A percentile compares a stretch with the other conserved stretches of the same genome.
phyloP scores from a whole-genome alignment of 164 flowering plant species.

The Umbilicus rupestris region DNA sequence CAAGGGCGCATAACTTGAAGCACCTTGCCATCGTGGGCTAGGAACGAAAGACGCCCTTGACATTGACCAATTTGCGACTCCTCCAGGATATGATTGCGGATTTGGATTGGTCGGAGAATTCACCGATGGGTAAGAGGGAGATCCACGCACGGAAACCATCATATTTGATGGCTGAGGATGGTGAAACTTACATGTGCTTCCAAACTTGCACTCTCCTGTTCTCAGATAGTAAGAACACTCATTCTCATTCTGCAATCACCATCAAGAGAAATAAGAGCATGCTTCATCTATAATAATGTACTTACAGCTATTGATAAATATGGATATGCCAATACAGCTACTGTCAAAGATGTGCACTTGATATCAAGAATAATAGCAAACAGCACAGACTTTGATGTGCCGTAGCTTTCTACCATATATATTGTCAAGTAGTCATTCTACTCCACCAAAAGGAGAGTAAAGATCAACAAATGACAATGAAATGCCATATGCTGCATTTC shows the following conservation, averaged over 20 bases:
- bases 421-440: too few relatives aligned
- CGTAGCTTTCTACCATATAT: too few relatives aligned
- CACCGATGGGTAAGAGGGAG: constrained; percentile 69
- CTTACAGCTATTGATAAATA: too few relatives aligned
- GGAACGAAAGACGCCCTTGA: constrained; percentile 78
- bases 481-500: too few relatives aligned
- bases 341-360: too few relatives aligned
- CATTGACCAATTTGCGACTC: constrained; percentile 57
- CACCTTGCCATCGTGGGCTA: constrained; percentile 89
- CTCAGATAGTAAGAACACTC: constrained; percentile 21
- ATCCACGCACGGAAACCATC: constrained; percentile 70
- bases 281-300: not conserved
- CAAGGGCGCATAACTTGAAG: constrained; percentile 71
- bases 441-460: too few relatives aligned
- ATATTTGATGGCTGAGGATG: constrained; percentile 86
- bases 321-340: too few relatives aligned
- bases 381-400: too few relatives aligned
- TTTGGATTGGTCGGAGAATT: constrained; percentile 73
- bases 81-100: constrained; percentile 72
- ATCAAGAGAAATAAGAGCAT: not conserved
- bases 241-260: constrained; percentile 50
- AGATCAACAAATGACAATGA: too few relatives aligned
- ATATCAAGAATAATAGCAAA: too few relatives aligned
- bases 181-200: constrained; percentile 85
- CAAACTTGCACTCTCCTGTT: constrained; percentile 76